Evolutionary conservation across 495 filamentous ascomycete genomes (phyloP).

Genomic region (Xanthoparmelia taractica): DNA sequence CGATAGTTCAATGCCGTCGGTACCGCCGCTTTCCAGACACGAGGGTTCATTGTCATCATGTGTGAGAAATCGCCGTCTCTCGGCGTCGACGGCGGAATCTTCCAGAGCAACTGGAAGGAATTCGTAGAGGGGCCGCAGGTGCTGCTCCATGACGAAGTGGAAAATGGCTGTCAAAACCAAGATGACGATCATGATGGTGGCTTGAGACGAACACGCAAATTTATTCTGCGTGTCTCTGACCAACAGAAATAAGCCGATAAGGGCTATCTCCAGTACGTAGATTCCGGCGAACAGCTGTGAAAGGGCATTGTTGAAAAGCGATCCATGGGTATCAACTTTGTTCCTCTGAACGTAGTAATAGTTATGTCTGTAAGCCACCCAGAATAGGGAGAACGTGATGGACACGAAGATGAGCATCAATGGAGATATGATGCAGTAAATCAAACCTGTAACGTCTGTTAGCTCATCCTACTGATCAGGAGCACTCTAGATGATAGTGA

Average conservation of each 20-base stretch:
- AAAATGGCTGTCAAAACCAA: conserved; percentile 65
- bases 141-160: conserved; percentile 70
- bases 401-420: conserved; percentile 90
- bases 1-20: conserved; percentile 34
- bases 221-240: conserved; percentile 53
- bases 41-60: conserved; percentile 50
- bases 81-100: conserved; percentile 80
- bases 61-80: conserved; percentile 72
- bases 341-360: conserved; percentile 92
- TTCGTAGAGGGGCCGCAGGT: conserved; percentile 76
- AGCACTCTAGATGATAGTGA: background rate
- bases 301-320: conserved; percentile 86
- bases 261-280: conserved; percentile 86
- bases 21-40: conserved; percentile 42
- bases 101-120: conserved; percentile 93
- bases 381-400: conserved; percentile 86
- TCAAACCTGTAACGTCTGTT: conserved; percentile 46
- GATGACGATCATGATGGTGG: conserved; percentile 81
- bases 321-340: conserved; percentile 80
- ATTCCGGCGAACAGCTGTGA: conserved; percentile 93
- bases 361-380: conserved; percentile 92
- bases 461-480: conserved; percentile 1
- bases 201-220: conserved; percentile 67
- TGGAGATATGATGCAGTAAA: conserved; percentile 84
- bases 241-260: conserved; percentile 91